Evolutionary conservation across 2,329 filamentous ascomycete species (phyloP).

Genomic region (Phoma sp.): DNA sequence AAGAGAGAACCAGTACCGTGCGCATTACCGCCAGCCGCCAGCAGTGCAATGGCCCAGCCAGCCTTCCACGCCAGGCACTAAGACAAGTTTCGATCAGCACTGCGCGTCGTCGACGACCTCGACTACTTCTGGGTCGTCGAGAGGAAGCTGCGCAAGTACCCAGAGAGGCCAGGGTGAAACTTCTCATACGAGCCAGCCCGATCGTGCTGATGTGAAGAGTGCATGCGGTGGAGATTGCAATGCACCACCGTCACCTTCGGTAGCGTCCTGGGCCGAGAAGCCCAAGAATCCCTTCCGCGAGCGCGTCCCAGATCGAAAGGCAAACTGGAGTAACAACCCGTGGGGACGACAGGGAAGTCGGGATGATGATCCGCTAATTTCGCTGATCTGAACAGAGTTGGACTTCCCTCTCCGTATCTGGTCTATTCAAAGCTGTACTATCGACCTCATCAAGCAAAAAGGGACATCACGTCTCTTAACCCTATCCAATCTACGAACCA

Average conservation of each 20-base stretch:
- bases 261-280: neutral
- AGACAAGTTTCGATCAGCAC: neutral
- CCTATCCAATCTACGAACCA: too few species aligned
- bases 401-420: too few species aligned
- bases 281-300: neutral
- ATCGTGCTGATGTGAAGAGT: neutral
- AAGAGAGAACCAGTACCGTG: slow-evolving; percentile 21
- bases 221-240: neutral
- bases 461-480: too few species aligned
- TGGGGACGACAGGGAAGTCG: neutral
- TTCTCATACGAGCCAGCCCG: neutral
- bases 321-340: neutral
- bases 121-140: neutral
- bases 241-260: neutral
- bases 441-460: too few species aligned
- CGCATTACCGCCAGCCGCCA: slow-evolving; percentile 14
- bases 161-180: neutral
- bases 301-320: neutral
- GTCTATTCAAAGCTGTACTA: too few species aligned
- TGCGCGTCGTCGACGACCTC: neutral
- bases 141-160: neutral
- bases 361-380: neutral
- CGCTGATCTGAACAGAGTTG: neutral
- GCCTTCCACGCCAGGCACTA: neutral
- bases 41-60: slow-evolving; percentile 9